phyloP scores from a whole-genome alignment of 1,284 basidiomycete species.

The Rhodotorula sp. region DNA sequence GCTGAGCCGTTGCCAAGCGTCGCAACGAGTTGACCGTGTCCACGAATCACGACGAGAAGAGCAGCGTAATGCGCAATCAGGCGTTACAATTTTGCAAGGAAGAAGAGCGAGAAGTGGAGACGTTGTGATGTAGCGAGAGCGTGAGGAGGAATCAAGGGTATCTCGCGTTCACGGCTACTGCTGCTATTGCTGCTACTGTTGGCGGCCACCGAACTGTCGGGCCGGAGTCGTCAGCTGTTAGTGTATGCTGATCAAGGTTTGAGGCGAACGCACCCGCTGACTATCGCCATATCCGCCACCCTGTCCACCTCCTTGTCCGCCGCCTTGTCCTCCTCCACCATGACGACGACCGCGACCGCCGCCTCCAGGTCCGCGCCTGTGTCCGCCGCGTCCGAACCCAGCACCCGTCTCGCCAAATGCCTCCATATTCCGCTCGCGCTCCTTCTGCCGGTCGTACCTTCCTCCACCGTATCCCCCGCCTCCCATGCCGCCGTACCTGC shows the following conservation, averaged over 20 bases:
- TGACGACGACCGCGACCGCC: constrained; percentile 3
- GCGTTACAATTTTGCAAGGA: background rate
- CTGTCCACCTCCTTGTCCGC: background rate
- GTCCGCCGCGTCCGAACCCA: constrained; percentile 17
- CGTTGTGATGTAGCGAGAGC: too few relatives aligned
- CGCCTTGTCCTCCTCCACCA: constrained; percentile 5
- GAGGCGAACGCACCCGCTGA: constrained; percentile 2
- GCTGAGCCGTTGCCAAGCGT: too few relatives aligned
- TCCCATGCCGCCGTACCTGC: constrained; percentile 18
- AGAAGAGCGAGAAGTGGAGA: background rate
- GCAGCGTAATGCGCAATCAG: too few relatives aligned
- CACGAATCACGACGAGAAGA: too few relatives aligned
- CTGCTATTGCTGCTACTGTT: constrained; percentile 6
- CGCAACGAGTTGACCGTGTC: too few relatives aligned
- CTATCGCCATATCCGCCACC: constrained; percentile 5
- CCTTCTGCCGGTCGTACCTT: constrained; percentile 41
- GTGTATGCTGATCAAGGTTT: background rate
- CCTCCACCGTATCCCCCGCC: constrained; percentile 28
- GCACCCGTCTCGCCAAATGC: constrained; percentile 43
- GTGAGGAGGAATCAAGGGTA: background rate
- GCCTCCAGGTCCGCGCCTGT: constrained; percentile 11
- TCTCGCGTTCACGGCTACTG: background rate
- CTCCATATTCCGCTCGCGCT: constrained; percentile 43
- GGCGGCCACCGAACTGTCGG: constrained; percentile 4
- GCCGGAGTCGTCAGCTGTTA: accelerated